Evolutionary conservation across 768 basidiomycete species (phyloP), one percentile per base, ranked within the genome.

Genomic region (Porpolomopsis calyptriformis): DNA sequence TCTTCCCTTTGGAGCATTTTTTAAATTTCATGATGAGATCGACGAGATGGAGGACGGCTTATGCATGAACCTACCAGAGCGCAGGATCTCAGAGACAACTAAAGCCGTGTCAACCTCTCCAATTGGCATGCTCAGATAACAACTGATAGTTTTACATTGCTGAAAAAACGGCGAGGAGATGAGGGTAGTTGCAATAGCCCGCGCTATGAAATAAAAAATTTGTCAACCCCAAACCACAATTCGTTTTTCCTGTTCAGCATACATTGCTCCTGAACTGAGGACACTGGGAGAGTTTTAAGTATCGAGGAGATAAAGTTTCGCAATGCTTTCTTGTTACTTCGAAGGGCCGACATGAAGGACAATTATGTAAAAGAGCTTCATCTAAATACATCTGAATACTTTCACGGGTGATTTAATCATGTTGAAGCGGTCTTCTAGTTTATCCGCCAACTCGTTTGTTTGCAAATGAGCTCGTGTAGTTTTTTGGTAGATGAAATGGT

Each of bases 91-190:
- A 9, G 69, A 58, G 9, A 76, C 68, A 27, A 88, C 51, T 0
- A 57, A 55, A 3, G 68, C 55, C 0, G 86, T 88, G 53, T 80
- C 71, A 20, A 79, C 67, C 54, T 89, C 86, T 3, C 72, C 82
- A 1, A 71, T 58, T 9, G 83, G 82, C 86, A 89, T 87, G 61
- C 77, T 87, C 34, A 89, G 67, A 58, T 82, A 89, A 60, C 86
- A 89, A 64, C 83, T 79, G 24, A 87, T 59, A 4, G 67, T 66
- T 42, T 60, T 69, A 42, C 69, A 71, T 31, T 55, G 55, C 27
- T 68, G 60, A 53, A 86, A 82, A 7, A 68, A 66, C 1, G 79
- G 66, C 14, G 78, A 60, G 0, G 70, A 57, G 16, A 80, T 53
- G 23, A 87, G 64, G 47, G 65, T 68, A 10, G 60, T 57, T 4